These are phyloP conservation scores for Tilletia caries DNA, from an alignment of 1,284 basidiomycete species.

Conservation along the genomic window DNA sequence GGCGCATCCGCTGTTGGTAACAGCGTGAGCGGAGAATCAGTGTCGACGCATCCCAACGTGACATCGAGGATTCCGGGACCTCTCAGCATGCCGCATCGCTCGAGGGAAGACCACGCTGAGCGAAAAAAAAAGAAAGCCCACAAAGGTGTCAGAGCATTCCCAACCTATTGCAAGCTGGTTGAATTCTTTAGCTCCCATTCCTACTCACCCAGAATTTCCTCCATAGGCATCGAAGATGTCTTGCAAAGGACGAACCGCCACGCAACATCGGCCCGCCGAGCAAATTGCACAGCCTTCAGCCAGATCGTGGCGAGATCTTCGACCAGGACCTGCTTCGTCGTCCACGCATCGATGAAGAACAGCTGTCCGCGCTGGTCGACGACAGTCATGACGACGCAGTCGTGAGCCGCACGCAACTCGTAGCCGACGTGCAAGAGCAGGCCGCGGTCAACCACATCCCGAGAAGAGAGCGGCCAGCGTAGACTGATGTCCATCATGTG, in stretches of 20 bases:
- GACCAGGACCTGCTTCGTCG: conserved; percentile 17
- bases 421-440: conserved; percentile 33
- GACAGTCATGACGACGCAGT: conserved; percentile 26
- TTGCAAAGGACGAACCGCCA: conserved; percentile 36
- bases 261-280: conserved; percentile 23
- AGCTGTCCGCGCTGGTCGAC: conserved; percentile 34
- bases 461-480: conserved; percentile 18
- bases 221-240: conserved; percentile 14
- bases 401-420: conserved; percentile 10
- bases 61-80: conserved; percentile 12
- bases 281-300: conserved; percentile 26
- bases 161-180: too few species aligned
- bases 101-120: conserved; percentile 15
- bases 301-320: conserved; percentile 27
- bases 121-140: too few species aligned
- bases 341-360: conserved; percentile 15
- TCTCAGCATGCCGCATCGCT: conserved; percentile 4
- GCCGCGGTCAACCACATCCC: conserved; percentile 23
- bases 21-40: conserved; percentile 6
- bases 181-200: too few species aligned
- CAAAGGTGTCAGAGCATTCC: too few species aligned
- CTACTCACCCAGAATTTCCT: conserved; percentile 21
- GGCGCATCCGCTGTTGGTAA: neutral
- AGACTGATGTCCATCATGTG: conserved; percentile 19
- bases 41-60: conserved; percentile 14